phyloP scores from a whole-genome alignment of 106 monocot species.

The Vanilla planifolia region DNA sequence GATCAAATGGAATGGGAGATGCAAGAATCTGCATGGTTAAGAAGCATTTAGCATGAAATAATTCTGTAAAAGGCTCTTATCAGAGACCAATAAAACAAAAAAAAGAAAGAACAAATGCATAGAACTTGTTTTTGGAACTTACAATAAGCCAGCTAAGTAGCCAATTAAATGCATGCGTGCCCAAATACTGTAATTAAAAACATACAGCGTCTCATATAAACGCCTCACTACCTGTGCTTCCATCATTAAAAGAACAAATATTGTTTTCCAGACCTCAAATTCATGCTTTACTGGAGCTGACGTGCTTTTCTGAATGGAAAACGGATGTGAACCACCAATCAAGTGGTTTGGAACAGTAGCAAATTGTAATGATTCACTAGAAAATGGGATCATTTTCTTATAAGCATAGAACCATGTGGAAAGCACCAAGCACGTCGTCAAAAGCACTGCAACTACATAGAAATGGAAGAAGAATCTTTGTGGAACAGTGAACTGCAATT shows the following conservation, averaged over 20 bases:
- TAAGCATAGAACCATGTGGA: conserved; percentile 55
- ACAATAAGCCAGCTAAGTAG: conserved; percentile 75
- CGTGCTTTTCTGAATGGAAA: conserved; percentile 18
- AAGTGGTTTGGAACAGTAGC: conserved; percentile 36
- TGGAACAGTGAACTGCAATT: conserved; percentile 57
- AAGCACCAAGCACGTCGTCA: conserved; percentile 31
- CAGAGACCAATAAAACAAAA: neutral
- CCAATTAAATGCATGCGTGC: conserved; percentile 72
- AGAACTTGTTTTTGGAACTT: conserved; percentile 15
- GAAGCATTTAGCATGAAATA: neutral
- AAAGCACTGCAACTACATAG: conserved; percentile 34
- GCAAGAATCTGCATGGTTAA: neutral
- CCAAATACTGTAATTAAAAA: conserved; percentile 57
- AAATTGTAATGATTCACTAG: conserved; percentile 16
- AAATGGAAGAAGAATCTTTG: conserved; percentile 66
- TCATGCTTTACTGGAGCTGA: conserved; percentile 11
- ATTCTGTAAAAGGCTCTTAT: neutral
- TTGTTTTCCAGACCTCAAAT: conserved; percentile 39
- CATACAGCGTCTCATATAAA: conserved; percentile 54
- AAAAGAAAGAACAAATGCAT: no score
- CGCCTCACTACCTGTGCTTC: conserved; percentile 70
- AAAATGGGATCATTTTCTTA: conserved; percentile 31
- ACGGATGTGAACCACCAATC: conserved; percentile 32
- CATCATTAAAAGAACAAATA: conserved; percentile 69
- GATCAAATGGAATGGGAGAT: neutral